Base-by-base conservation (phyloP, 2,329 filamentous ascomycete genomes). In the Teratosphaeria viscida region DNA sequence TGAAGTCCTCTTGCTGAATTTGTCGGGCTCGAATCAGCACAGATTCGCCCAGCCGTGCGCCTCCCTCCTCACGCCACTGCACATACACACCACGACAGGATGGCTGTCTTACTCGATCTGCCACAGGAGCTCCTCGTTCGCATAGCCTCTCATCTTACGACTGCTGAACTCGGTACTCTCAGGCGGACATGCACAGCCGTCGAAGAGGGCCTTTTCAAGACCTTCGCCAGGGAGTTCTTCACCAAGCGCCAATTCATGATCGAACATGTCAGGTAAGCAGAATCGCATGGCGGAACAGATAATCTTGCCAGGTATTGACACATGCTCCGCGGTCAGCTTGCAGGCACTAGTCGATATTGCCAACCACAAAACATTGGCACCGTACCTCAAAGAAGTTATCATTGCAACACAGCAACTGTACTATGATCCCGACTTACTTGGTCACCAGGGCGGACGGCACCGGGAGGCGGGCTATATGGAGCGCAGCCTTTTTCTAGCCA, bases 241-340 rank as follows among this genome's bases (percentile, higher is more conserved):
- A 76, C 74, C 56, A 84, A 83, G 69, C 82, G 81, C 66, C 84
- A 87, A 67, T 88, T 87, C 71, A 85, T 86, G 81, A 67, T 86
- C 58, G 80, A 79, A 1, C 74, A 81, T 37, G 72, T 76, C 7
- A 32, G 29, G 29, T 32, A 32, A 32, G 29, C 3, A 32, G 29
- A 32, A 32, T 32, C 29, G 2, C 29, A 32, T 5, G 29, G 29
- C 29, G 29, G 29, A 32, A 32, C 29, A 32, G 29, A 32, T 32
- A 32, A 5, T 5, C 29, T 32, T 32, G 7, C 7, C 7, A 32
- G 29, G 29, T 32, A 32, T 32, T 32, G 29, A 32, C 29, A 32
- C 29, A 32, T 32, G 29, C 29, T 32, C 29, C 29, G 29, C 29
- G 29, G 29, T 32, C 64, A 87, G 84, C 65, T 73, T 87, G 10